Evolutionary conservation across 73 alveolate species (phyloP).

Genomic region (Paraurostyla sp.): DNA sequence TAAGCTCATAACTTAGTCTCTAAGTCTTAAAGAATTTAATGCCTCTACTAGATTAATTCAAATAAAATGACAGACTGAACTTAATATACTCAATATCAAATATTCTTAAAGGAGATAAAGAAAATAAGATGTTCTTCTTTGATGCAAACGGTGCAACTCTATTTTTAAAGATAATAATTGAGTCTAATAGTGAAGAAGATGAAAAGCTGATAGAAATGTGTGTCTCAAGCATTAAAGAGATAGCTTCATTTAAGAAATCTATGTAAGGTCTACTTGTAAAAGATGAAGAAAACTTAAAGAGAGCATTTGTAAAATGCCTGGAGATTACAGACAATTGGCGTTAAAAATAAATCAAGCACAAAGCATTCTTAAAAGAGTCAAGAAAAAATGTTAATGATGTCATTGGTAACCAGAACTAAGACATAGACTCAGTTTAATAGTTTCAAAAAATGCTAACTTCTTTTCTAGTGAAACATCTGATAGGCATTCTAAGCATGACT

Average conservation of each 20-base stretch:
- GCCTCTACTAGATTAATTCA: conserved; percentile 11
- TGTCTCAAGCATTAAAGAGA: conserved; percentile 39
- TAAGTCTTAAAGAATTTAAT: conserved; percentile 36
- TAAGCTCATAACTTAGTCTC: conserved; percentile 34
- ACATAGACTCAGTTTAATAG: background rate
- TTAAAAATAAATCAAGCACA: conserved; percentile 7
- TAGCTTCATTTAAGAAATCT: conserved; percentile 8
- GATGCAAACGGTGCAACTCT: background rate
- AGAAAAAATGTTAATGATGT: background rate
- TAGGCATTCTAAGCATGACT: background rate
- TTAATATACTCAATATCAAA: conserved; percentile 29
- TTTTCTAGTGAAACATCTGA: background rate
- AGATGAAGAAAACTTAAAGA: conserved; percentile 21
- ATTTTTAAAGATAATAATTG: background rate
- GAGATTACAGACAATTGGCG: conserved; percentile 37
- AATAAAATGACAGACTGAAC: conserved; percentile 5
- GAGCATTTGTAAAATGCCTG: conserved; percentile 29
- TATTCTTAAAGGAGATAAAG: conserved; percentile 49
- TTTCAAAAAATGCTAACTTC: background rate
- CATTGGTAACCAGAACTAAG: background rate
- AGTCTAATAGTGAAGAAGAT: background rate
- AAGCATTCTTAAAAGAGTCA: conserved; percentile 1
- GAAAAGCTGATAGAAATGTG: conserved; percentile 47
- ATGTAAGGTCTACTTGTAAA: background rate
- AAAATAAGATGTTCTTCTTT: conserved; percentile 32